Conservation (phyloP, 179 eudicot species). For the Dionaea muscipula region DNA sequence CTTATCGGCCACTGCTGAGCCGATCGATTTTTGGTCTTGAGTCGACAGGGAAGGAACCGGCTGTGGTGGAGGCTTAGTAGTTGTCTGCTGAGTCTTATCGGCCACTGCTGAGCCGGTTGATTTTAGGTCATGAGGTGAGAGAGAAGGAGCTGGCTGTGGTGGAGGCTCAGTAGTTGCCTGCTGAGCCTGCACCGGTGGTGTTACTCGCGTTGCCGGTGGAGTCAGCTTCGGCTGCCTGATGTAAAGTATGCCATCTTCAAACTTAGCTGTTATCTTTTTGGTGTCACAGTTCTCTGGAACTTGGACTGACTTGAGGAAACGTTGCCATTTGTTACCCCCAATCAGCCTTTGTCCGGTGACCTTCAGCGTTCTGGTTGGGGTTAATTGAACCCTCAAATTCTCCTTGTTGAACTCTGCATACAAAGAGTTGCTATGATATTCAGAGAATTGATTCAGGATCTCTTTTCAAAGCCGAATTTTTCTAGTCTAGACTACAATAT, state of each 20-base stretch:
- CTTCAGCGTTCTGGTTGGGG: constrained; percentile 21
- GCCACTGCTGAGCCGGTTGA: not conserved
- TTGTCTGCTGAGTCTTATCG: constrained; percentile 9
- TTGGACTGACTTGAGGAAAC: constrained; percentile 28
- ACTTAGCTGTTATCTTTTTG: constrained; percentile 46
- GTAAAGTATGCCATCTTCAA: constrained; percentile 33
- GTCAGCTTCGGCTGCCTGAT: constrained; percentile 49
- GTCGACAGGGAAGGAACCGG: constrained; percentile 7
- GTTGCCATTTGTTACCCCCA: constrained; percentile 40
- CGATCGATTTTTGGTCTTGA: not conserved
- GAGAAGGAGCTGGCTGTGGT: constrained; percentile 6
- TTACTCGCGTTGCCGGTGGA: constrained; percentile 17
- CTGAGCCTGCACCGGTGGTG: constrained; percentile 10
- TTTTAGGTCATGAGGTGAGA: constrained; percentile 5
- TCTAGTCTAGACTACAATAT: not conserved
- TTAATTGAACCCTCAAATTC: constrained; percentile 46
- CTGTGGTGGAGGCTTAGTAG: constrained; percentile 10
- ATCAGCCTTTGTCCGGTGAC: constrained; percentile 43
- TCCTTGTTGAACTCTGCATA: constrained; percentile 47
- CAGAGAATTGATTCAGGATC: not conserved
- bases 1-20: not conserved
- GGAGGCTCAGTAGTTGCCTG: constrained; percentile 10
- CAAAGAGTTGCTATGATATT: not conserved
- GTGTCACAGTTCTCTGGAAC: constrained; percentile 34
- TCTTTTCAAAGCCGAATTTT: not conserved